These are phyloP conservation scores for Trichoderma gamsii DNA, from an alignment of 495 filamentous ascomycete species.

Conservation along the genomic window DNA sequence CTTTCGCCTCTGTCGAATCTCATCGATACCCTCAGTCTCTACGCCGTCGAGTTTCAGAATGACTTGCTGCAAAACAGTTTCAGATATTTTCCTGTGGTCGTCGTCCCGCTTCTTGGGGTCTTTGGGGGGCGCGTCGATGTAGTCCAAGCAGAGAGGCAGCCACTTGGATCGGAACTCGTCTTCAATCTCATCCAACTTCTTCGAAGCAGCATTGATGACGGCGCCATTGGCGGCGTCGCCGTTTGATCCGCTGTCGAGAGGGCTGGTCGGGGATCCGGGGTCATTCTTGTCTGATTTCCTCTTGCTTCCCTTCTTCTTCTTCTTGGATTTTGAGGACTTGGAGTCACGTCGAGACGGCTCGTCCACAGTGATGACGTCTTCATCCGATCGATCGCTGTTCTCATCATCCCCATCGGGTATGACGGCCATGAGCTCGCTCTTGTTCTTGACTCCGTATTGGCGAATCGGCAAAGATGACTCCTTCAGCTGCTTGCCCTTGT, in stretches of 20 bases:
- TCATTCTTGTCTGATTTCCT: constrained; percentile 31
- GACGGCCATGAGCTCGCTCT: constrained; percentile 61
- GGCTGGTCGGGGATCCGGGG: constrained; percentile 27
- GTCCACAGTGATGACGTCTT: constrained; percentile 39
- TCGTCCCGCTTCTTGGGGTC: constrained; percentile 67
- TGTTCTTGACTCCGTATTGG: constrained; percentile 71
- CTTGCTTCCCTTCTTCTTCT: constrained; percentile 41
- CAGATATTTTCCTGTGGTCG: constrained; percentile 72
- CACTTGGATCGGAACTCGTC: constrained; percentile 60
- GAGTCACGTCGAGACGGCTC: constrained; percentile 24
- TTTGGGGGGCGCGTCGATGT: constrained; percentile 56
- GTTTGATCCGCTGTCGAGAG: constrained; percentile 32
- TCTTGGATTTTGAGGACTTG: constrained; percentile 34
- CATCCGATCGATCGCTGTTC: constrained; percentile 40
- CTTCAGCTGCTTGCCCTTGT: constrained; percentile 73
- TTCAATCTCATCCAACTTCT: constrained; percentile 66
- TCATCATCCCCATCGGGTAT: constrained; percentile 44
- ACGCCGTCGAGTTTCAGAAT: constrained; percentile 81
- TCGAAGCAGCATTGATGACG: constrained; percentile 37
- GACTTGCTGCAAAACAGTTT: constrained; percentile 77
- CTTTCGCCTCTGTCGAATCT: constrained; percentile 59
- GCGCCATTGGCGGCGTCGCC: constrained; percentile 26
- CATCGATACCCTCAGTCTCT: constrained; percentile 61
- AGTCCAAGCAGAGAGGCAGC: constrained; percentile 60
- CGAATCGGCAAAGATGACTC: constrained; percentile 58